phyloP scores from a whole-genome alignment of 2,329 filamentous ascomycete species.

The Fulvia fulva region DNA sequence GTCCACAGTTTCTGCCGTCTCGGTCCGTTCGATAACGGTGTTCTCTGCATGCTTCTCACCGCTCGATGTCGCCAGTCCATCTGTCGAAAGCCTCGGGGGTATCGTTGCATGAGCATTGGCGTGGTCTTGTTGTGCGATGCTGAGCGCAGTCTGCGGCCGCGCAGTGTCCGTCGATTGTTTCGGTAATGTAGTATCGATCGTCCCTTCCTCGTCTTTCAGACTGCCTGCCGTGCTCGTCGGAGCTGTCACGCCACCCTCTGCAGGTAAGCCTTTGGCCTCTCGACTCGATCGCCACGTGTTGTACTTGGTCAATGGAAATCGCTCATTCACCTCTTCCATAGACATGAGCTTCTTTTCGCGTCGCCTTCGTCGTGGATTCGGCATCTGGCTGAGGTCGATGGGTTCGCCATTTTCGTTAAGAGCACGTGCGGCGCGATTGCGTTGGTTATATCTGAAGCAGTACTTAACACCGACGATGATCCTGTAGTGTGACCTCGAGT shows the following conservation, averaged over 20 bases:
- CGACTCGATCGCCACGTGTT: constrained; percentile 87
- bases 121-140: constrained; percentile 46
- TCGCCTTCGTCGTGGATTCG: constrained; percentile 70
- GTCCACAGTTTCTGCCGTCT: constrained; percentile 32
- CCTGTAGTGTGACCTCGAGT: constrained; percentile 51
- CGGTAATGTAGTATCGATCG: constrained; percentile 29
- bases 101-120: constrained; percentile 33
- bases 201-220: constrained; percentile 58
- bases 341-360: constrained; percentile 98
- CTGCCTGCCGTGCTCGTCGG: constrained; percentile 70
- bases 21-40: constrained; percentile 29
- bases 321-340: constrained; percentile 97
- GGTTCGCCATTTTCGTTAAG: constrained; percentile 75
- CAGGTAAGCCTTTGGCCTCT: constrained; percentile 76
- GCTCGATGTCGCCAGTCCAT: constrained; percentile 23
- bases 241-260: constrained; percentile 75
- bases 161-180: constrained; percentile 29
- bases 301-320: constrained; percentile 94
- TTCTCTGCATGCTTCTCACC: constrained; percentile 32
- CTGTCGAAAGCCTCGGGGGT: constrained; percentile 16
- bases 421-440: constrained; percentile 73
- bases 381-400: constrained; percentile 82
- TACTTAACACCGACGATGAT: constrained; percentile 99
- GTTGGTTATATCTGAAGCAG: constrained; percentile 96
- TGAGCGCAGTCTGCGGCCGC: constrained; percentile 36